These are phyloP conservation scores for Tylopilus sp. DNA, from an alignment of 1,284 basidiomycete species.

Conservation along the genomic window DNA sequence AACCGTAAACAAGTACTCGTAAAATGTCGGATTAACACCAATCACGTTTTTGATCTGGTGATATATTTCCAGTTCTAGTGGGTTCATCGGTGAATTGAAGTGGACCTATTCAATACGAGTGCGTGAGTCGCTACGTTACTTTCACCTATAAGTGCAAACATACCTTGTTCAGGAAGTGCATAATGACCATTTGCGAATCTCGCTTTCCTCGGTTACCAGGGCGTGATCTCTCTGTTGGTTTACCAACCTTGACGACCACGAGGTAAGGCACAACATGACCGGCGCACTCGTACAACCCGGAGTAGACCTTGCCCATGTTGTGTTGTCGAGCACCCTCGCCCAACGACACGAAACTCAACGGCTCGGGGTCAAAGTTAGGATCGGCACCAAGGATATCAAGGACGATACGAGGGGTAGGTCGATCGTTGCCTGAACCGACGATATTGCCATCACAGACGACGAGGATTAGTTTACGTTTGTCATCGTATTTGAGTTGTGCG, in stretches of 20 bases:
- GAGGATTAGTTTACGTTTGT: conserved; percentile 94
- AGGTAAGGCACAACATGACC: conserved; percentile 96
- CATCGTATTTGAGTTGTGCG: conserved; percentile 93
- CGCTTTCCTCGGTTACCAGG: conserved; percentile 98
- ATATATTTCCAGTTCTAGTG: conserved; percentile 82
- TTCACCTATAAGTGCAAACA: conserved; percentile 9
- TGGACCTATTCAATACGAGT: conserved; percentile 62
- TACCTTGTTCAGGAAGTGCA: conserved; percentile 96
- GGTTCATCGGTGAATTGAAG: conserved; percentile 93
- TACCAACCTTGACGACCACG: conserved; percentile 95
- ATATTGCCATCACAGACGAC: conserved; percentile 99
- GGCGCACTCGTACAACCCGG: conserved; percentile 89
- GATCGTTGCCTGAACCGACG: conserved; percentile 92
- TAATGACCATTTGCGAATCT: conserved; percentile 92
- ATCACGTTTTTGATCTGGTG: conserved; percentile 89
- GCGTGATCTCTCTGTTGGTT: conserved; percentile 90
- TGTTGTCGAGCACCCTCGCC: conserved; percentile 96
- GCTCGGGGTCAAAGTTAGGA: conserved; percentile 90
- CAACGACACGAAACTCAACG: conserved; percentile 89
- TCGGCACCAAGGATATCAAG: conserved; percentile 96
- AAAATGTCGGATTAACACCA: conserved; percentile 82
- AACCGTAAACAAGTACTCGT: conserved; percentile 82
- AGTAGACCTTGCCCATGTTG: conserved; percentile 98
- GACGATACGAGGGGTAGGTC: conserved; percentile 89
- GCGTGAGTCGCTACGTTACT: not conserved